phyloP scores from a whole-genome alignment of 2,329 filamentous ascomycete species.

The Colletotrichum sp. region DNA sequence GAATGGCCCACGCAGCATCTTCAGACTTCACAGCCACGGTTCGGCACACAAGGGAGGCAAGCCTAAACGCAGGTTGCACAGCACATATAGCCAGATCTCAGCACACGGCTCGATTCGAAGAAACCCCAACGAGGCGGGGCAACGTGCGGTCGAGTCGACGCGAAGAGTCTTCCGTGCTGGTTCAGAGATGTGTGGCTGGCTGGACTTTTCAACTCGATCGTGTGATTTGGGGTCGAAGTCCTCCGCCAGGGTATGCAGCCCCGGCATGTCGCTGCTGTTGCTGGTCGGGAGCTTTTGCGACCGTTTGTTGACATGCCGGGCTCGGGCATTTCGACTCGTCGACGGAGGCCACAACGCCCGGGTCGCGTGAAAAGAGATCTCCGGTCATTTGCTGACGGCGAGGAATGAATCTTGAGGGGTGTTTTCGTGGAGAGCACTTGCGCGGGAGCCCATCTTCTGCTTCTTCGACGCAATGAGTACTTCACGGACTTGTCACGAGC shows the following conservation, averaged over 20 bases:
- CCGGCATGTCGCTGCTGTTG: too few species aligned
- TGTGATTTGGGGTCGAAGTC: too few species aligned
- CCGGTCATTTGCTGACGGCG: neutral
- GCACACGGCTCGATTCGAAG: neutral
- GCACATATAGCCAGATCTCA: neutral
- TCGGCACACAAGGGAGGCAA: neutral
- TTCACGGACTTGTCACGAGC: too few species aligned
- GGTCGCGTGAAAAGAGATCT: neutral
- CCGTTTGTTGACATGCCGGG: neutral
- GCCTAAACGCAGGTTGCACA: neutral
- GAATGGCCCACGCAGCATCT: neutral
- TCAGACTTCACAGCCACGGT: neutral
- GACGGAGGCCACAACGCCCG: neutral
- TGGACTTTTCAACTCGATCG: too few species aligned
- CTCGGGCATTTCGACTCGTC: neutral
- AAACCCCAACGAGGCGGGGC: neutral
- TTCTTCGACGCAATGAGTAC: too few species aligned
- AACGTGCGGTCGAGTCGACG: neutral
- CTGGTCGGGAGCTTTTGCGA: neutral
- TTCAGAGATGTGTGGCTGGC: too few species aligned
- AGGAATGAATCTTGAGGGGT: too few species aligned
- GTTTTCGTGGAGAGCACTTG: too few species aligned
- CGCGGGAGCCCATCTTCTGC: neutral
- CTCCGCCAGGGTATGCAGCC: too few species aligned
- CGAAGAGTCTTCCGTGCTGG: too few species aligned